These are phyloP conservation scores for Aspergillus latus DNA, from an alignment of 2,329 filamentous ascomycete species.

Conservation along the genomic window DNA sequence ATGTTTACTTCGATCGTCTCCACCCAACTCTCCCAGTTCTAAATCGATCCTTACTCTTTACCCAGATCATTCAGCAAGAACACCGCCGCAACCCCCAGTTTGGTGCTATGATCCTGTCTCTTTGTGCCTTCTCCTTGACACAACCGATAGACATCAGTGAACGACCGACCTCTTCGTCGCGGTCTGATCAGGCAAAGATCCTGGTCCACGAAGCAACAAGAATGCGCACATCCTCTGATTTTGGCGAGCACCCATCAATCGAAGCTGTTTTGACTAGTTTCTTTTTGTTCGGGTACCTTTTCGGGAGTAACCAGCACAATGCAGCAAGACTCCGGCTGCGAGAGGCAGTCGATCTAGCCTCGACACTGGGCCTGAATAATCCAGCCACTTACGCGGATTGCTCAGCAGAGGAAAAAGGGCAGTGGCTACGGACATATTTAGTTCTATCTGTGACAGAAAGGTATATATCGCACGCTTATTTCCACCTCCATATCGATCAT, in stretches of 20 bases:
- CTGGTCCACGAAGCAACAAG: conserved; percentile 47
- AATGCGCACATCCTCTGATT: conserved; percentile 45
- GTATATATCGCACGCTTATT: conserved; percentile 16
- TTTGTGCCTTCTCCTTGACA: conserved; percentile 47
- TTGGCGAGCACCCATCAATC: conserved; percentile 43
- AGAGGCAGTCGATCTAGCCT: conserved; percentile 58
- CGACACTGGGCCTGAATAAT: conserved; percentile 42
- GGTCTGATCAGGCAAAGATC: conserved; percentile 40
- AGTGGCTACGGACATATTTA: conserved; percentile 38
- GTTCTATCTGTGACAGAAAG: conserved; percentile 40
- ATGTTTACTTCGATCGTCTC: conserved; percentile 47
- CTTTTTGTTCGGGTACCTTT: conserved; percentile 72
- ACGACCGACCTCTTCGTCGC: conserved; percentile 35
- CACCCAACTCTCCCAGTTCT: conserved; percentile 46
- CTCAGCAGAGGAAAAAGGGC: conserved; percentile 39
- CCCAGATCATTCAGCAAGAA: conserved; percentile 44
- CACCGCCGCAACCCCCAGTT: conserved; percentile 46
- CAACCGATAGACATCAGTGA: conserved; percentile 48
- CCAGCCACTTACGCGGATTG: conserved; percentile 40
- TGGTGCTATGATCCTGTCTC: conserved; percentile 44
- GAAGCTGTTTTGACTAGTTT: conserved; percentile 64
- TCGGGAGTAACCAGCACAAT: conserved; percentile 70
- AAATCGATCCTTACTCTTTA: conserved; percentile 43
- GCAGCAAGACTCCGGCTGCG: conserved; percentile 76
- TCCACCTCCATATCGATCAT: not conserved